Percentiles rank a stretch among this genome's conserved stretches.
Conservation (phyloP, 345 rosid species). For the Triadica sebifera region DNA sequence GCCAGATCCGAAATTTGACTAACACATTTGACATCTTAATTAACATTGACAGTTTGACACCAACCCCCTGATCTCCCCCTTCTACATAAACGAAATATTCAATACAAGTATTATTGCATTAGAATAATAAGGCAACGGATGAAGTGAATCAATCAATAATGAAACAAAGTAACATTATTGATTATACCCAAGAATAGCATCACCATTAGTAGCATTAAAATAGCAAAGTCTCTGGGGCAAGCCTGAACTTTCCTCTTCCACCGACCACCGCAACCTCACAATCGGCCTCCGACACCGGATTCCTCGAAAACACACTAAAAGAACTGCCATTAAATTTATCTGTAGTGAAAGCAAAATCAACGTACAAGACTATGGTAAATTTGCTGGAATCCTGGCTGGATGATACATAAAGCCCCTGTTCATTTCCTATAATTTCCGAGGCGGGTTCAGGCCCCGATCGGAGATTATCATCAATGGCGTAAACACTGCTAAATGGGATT, state of each 20-base stretch:
- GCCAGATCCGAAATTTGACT: not conserved
- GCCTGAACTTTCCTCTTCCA: conserved; percentile 31
- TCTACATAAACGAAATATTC: no score
- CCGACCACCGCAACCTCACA: conserved; percentile 35
- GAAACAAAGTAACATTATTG: conserved; percentile 18
- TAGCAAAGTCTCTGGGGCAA: conserved; percentile 28
- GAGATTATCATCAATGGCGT: conserved; percentile 1
- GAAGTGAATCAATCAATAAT: conserved; percentile 5
- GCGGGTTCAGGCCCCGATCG: not conserved
- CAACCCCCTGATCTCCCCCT: no score
- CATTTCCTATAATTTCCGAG: not conserved
- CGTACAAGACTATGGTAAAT: conserved; percentile 15
- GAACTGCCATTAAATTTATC: conserved; percentile 30
- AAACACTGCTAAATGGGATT: not conserved
- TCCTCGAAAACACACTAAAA: conserved; percentile 23
- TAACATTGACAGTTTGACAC: no score
- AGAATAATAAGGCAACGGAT: no score
- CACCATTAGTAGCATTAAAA: conserved; percentile 21
- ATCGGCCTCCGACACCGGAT: conserved; percentile 15
- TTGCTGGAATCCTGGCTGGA: not conserved
- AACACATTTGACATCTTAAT: not conserved
- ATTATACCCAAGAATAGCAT: conserved; percentile 29
- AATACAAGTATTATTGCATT: no score
- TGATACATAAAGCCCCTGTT: not conserved
- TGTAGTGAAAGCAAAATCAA: conserved; percentile 11